Base-by-base conservation (phyloP, 2,329 filamentous ascomycete species). In the Diaporthe citri region DNA sequence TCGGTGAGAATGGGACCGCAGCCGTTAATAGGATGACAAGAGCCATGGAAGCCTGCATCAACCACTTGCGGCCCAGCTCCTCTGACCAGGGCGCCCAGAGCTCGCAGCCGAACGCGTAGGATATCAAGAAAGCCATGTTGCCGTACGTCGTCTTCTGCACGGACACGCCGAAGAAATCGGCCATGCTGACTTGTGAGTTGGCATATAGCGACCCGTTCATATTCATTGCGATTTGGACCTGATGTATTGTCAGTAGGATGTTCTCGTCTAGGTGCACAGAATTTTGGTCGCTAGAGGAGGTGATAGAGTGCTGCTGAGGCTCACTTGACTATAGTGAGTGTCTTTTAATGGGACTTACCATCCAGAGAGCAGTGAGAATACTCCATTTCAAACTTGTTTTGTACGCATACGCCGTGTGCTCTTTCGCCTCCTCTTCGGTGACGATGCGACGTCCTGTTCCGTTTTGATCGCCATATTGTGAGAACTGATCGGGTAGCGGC, bases 81-180 rank as follows among this genome's bases (percentile, higher is more conserved):
- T 90, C 88, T 8, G 83, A 86, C 87, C 87, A 88, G 0, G 88
- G 88, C 2, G 88, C 88, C 88, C 88, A 90, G 4, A 90, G 85
- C 78, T 85, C 83, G 73, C 85, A 85, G 10, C 84, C 84, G 77
- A 90, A 89, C 8, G 86, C 87, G 77, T 90, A 90, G 0, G 83
- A 80, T 17, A 90, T 82, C 1, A 90, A 82, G 80, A 90, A 90
- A 6, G 86, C 80, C 77, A 86, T 86, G 25, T 88, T 86, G 13
- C 86, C 86, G 20, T 84, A 83, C 8, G 87, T 85, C 4, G 86
- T 86, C 1, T 82, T 84, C 77, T 88, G 85, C 25, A 82, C 81
- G 22, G 83, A 86, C 62, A 90, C 83, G 72, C 80, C 78, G 69
- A 88, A 88, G 22, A 87, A 81, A 55, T 87, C 79, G 2, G 82